Evolutionary conservation across 1,139 yeast genomes (phyloP).

Genomic region (Chernovozyma aurita): DNA sequence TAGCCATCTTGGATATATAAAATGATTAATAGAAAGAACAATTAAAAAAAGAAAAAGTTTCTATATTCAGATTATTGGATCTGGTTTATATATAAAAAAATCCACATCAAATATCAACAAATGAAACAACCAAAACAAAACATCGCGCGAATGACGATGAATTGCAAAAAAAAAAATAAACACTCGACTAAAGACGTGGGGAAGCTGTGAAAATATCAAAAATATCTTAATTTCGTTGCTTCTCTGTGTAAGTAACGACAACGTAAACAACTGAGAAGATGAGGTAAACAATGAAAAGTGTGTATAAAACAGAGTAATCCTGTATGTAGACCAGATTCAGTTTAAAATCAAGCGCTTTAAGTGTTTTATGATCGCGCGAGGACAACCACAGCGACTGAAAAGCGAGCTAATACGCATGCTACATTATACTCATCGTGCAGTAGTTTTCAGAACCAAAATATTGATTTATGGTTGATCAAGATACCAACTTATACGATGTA

Average conservation of each 20-base stretch:
- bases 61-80: neutral
- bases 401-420: no score
- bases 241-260: neutral
- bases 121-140: neutral
- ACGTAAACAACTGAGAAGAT: neutral
- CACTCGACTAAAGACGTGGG: neutral
- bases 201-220: neutral
- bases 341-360: no score
- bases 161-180: no score
- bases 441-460: neutral
- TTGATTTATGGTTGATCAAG: neutral
- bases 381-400: no score
- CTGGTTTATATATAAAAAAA: neutral
- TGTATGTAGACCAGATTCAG: no score
- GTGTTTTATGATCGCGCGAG: no score
- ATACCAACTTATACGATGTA: neutral
- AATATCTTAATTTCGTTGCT: no score
- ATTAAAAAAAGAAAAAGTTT: neutral
- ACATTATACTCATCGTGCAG: neutral
- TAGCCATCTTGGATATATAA: slow-evolving; percentile 63
- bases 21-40: neutral
- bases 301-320: no score
- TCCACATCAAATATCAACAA: neutral
- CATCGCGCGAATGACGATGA: neutral
- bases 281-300: no score